Conservation (phyloP, 192 early-diverging fungal genomes). For the Coemansia erecta region DNA sequence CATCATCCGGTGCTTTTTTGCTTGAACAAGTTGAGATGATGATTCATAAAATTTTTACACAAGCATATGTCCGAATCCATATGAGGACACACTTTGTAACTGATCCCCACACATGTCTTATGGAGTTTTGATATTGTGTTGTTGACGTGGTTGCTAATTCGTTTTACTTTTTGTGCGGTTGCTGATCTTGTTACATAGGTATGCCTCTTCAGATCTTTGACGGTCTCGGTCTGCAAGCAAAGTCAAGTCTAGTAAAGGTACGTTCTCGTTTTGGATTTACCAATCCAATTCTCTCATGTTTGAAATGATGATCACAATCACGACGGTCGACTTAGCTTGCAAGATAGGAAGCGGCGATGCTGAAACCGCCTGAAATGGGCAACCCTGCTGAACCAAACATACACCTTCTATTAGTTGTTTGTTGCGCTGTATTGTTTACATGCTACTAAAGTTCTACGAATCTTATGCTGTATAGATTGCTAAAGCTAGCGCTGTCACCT, state of each 20-base stretch:
- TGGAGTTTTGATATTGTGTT: not conserved
- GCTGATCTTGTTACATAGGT: not conserved
- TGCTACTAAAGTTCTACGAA: not conserved
- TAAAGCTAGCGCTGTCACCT: too few relatives aligned
- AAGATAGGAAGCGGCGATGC: conserved; percentile 44
- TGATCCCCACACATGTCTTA: conserved; percentile 16
- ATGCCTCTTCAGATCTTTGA: not conserved
- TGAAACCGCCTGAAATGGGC: conserved; percentile 52
- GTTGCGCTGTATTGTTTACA: not conserved
- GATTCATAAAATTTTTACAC: conserved; percentile 34
- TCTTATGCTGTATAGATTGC: too few relatives aligned
- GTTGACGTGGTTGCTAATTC: not conserved
- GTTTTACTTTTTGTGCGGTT: not conserved
- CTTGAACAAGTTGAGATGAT: conserved; percentile 18
- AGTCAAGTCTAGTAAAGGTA: conserved; percentile 10
- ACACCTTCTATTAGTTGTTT: not conserved
- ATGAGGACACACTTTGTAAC: conserved; percentile 38
- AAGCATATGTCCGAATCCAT: conserved; percentile 54
- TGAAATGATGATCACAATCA: conserved; percentile 49
- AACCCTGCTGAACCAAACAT: conserved; percentile 30
- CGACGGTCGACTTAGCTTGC: conserved; percentile 53
- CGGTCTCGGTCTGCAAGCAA: not conserved
- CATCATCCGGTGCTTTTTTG: conserved; percentile 1
- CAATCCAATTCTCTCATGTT: not conserved
- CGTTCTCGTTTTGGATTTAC: conserved; percentile 4